phyloP scores from a whole-genome alignment of 1,284 basidiomycete genomes.

The Sanghuangporus weigelae region DNA sequence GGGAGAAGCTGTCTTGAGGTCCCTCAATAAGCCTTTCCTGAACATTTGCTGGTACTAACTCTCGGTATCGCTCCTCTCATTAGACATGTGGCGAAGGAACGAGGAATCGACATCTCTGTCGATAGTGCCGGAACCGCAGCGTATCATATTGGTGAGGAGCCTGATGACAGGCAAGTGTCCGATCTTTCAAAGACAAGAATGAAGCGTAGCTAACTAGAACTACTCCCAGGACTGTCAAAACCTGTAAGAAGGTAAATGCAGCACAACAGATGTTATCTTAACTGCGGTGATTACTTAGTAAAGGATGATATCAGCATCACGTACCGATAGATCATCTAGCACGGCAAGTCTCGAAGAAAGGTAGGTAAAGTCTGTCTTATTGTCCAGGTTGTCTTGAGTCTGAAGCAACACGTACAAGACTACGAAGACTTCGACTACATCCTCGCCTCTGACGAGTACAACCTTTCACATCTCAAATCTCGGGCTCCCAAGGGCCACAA shows the following conservation, averaged over 20 bases:
- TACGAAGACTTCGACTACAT: conserved; percentile 66
- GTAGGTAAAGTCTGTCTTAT: neutral
- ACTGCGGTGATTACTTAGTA: neutral
- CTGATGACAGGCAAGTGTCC: conserved; percentile 53
- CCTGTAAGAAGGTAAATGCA: conserved; percentile 53
- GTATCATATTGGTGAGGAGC: conserved; percentile 68
- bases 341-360: conserved; percentile 45
- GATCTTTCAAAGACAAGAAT: neutral
- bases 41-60: neutral
- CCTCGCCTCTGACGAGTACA: conserved; percentile 63
- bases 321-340: conserved; percentile 58
- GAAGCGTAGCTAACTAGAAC: neutral
- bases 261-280: neutral
- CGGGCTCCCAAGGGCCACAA: conserved; percentile 51
- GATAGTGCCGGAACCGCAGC: conserved; percentile 71
- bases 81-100: conserved; percentile 49
- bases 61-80: neutral
- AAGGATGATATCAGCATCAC: conserved; percentile 37
- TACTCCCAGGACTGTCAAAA: conserved; percentile 45
- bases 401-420: conserved; percentile 33
- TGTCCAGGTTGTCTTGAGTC: neutral
- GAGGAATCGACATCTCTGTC: conserved; percentile 57
- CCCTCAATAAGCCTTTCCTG: neutral
- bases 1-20: conserved; percentile 67
- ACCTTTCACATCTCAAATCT: conserved; percentile 51